phyloP scores from a whole-genome alignment of 305 asterid genomes.

The Withania somnifera region DNA sequence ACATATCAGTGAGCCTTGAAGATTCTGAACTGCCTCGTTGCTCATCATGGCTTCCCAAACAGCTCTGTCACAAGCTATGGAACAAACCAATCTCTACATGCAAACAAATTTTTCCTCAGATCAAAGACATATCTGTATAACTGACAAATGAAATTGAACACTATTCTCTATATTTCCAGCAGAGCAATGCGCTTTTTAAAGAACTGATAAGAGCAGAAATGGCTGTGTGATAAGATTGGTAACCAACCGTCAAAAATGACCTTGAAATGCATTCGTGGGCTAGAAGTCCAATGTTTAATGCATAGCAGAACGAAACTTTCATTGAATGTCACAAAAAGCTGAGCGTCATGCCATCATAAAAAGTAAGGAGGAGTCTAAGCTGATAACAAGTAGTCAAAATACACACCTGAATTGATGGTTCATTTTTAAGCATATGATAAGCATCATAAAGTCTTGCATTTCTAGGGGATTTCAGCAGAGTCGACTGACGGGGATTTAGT shows the following conservation, averaged over 20 bases:
- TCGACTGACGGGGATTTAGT: slow-evolving; percentile 6
- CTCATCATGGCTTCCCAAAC: slow-evolving; percentile 56
- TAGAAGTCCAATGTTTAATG: background rate
- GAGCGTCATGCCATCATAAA: background rate
- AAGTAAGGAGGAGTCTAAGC: too few species aligned
- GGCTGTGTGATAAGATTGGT: background rate
- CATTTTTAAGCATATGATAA: slow-evolving; percentile 30
- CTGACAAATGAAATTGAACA: background rate
- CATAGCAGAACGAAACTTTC: background rate
- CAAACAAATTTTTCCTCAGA: too few species aligned
- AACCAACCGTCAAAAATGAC: background rate
- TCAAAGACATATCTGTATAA: background rate
- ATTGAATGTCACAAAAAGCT: background rate
- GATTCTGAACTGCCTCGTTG: slow-evolving; percentile 35
- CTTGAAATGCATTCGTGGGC: background rate
- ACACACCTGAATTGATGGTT: slow-evolving; percentile 38
- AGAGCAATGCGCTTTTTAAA: background rate
- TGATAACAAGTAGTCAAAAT: background rate
- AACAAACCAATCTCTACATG: slow-evolving; percentile 36
- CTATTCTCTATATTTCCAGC: background rate
- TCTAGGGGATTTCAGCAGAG: slow-evolving; percentile 27
- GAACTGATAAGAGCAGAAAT: background rate
- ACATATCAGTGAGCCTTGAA: slow-evolving; percentile 22
- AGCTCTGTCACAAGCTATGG: slow-evolving; percentile 46
- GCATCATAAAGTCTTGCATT: slow-evolving; percentile 31